Evolutionary conservation across 148 eudicot species (phyloP).

Genomic region (Limonium bicolor): DNA sequence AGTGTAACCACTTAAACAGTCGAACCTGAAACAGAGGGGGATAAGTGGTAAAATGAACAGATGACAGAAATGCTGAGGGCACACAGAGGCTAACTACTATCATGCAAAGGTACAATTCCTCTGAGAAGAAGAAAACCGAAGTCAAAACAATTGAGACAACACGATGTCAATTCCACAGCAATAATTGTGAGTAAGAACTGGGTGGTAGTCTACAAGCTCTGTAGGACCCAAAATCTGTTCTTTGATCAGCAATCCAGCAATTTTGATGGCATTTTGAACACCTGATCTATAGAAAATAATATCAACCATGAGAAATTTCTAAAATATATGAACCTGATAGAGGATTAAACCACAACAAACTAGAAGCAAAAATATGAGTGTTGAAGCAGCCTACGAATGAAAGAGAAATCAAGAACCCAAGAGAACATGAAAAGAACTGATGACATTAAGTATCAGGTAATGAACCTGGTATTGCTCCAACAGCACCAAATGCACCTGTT

Average conservation of each 20-base stretch:
- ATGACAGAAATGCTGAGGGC: too few relatives aligned
- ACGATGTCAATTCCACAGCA: too few relatives aligned
- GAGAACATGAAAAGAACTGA: background rate
- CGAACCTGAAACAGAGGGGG: background rate
- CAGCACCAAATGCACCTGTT: slow-evolving; percentile 84
- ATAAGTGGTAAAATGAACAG: background rate
- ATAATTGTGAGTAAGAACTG: slow-evolving; percentile 28
- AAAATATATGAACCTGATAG: slow-evolving; percentile 6
- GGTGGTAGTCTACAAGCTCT: slow-evolving; percentile 81
- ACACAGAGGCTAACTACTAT: too few relatives aligned
- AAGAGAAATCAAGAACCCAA: background rate
- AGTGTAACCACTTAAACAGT: too few relatives aligned
- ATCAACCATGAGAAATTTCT: slow-evolving; percentile 21
- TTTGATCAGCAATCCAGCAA: slow-evolving; percentile 63
- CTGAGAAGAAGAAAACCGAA: too few relatives aligned
- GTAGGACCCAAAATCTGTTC: slow-evolving; percentile 60
- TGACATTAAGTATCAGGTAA: too few relatives aligned
- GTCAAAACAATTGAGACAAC: too few relatives aligned
- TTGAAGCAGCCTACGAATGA: too few relatives aligned
- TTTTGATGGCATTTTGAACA: slow-evolving; percentile 65
- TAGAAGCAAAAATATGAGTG: too few relatives aligned
- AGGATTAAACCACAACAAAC: too few relatives aligned
- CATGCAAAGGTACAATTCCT: too few relatives aligned
- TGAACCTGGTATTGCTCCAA: slow-evolving; percentile 94
- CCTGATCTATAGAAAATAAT: slow-evolving; percentile 40